Percentiles rank a stretch among this genome's conserved stretches.
Conservation (phyloP, 371 early-diverging fungal genomes). For the Mucor indicus region DNA sequence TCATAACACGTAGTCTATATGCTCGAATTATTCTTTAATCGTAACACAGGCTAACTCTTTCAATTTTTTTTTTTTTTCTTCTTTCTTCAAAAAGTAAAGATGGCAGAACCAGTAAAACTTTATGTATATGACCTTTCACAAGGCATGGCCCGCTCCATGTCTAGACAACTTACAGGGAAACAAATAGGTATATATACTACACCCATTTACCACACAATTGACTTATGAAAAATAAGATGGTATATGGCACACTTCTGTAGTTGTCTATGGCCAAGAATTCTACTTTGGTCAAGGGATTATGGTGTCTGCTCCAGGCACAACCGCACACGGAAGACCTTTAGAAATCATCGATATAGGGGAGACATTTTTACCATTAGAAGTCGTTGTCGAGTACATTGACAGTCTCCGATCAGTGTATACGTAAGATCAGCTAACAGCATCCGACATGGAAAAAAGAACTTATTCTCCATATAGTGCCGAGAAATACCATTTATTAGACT, state of each 20-base stretch:
- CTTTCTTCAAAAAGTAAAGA: no score
- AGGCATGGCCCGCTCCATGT: conserved; percentile 69
- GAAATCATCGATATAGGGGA: conserved; percentile 77
- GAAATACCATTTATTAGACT: conserved; percentile 86
- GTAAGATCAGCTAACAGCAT: conserved; percentile 25
- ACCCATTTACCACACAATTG: background rate
- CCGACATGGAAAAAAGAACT: background rate
- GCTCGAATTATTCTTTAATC: no score
- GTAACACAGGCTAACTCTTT: no score
- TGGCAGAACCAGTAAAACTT: conserved; percentile 55
- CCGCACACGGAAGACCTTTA: conserved; percentile 73
- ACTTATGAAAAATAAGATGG: conserved; percentile 47
- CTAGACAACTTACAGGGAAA: conserved; percentile 61
- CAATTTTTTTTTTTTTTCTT: no score
- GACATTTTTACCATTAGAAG: conserved; percentile 77
- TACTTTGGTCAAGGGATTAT: conserved; percentile 82
- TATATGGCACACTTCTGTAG: conserved; percentile 91
- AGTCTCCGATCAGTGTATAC: conserved; percentile 63
- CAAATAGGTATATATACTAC: conserved; percentile 61
- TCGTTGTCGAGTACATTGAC: conserved; percentile 76
- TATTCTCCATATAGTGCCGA: conserved; percentile 48
- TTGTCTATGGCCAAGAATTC: conserved; percentile 84
- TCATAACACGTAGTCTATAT: no score
- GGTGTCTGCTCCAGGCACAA: conserved; percentile 52
- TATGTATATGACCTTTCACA: conserved; percentile 79